A percentile compares a stretch with the other conserved stretches of the same genome.
Evolutionary conservation across 2,329 filamentous ascomycete genomes (phyloP).

Genomic region (Sporothrix protearum): DNA sequence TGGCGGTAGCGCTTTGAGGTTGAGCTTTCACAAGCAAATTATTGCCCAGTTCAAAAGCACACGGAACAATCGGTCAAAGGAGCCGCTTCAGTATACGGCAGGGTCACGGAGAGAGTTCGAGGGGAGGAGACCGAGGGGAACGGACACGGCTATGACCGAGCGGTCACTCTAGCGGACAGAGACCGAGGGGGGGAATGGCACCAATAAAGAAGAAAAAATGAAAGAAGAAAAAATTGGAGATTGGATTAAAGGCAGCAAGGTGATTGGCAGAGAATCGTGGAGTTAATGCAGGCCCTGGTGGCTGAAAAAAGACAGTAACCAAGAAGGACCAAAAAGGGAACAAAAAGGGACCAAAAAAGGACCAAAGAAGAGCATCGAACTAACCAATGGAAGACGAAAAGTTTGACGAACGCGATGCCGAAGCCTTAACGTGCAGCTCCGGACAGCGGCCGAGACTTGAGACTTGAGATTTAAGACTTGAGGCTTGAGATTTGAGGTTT

Average conservation of each 20-base stretch:
- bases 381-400: neutral
- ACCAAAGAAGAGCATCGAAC: too few relatives aligned
- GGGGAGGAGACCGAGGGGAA: neutral
- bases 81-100: neutral
- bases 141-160: neutral
- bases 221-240: slow-evolving; percentile 8
- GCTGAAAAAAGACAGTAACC: neutral
- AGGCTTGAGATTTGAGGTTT: neutral
- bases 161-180: neutral
- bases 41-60: neutral
- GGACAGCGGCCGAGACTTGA: neutral
- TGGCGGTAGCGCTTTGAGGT: neutral
- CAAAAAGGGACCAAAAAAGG: neutral
- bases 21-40: slow-evolving; percentile 4
- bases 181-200: neutral
- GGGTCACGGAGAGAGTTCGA: neutral
- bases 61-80: too few relatives aligned
- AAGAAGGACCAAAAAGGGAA: neutral
- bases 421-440: neutral
- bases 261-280: slow-evolving; percentile 14
- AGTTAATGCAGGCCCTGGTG: slow-evolving; percentile 2
- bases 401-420: neutral
- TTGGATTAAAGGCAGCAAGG: slow-evolving; percentile 1
- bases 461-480: neutral
- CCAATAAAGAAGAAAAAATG: neutral